A percentile compares a stretch with the other conserved stretches of the same genome.
Evolutionary conservation across 306 rosid species (phyloP).

Genomic region (Castanea sativa): DNA sequence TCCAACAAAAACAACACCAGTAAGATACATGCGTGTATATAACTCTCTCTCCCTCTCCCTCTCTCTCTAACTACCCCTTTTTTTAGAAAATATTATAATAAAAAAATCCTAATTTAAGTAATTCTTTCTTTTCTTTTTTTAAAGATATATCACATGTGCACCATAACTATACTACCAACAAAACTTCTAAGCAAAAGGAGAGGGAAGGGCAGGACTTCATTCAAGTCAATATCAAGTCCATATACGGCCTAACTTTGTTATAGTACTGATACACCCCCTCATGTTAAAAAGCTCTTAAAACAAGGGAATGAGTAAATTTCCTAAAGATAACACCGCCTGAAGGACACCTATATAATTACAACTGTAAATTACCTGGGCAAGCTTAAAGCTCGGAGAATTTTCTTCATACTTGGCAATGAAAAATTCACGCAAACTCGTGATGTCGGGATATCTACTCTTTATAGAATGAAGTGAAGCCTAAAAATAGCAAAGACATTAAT

Average conservation of each 20-base stretch:
- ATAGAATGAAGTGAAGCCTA: constrained; percentile 98
- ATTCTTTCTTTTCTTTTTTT: neutral
- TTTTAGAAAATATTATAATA: no score
- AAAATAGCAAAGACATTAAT: constrained; percentile 24
- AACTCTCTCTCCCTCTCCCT: no score
- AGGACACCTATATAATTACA: neutral
- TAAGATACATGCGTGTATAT: neutral
- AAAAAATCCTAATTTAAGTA: no score
- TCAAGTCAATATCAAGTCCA: neutral
- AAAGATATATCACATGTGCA: neutral
- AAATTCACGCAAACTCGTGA: constrained; percentile 83
- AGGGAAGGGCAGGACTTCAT: neutral
- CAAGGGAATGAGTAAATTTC: neutral
- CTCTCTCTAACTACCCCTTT: no score
- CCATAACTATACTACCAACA: neutral
- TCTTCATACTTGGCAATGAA: constrained; percentile 87
- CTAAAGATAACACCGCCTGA: neutral
- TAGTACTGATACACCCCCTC: neutral
- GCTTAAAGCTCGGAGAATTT: constrained; percentile 94
- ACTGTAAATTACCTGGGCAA: constrained; percentile 81
- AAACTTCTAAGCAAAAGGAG: no score
- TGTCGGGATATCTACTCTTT: constrained; percentile 86
- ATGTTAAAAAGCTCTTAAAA: neutral
- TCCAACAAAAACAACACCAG: neutral
- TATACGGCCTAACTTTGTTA: neutral